Conservation (phyloP, 768 basidiomycete genomes). For the Auricularia cornea region DNA sequence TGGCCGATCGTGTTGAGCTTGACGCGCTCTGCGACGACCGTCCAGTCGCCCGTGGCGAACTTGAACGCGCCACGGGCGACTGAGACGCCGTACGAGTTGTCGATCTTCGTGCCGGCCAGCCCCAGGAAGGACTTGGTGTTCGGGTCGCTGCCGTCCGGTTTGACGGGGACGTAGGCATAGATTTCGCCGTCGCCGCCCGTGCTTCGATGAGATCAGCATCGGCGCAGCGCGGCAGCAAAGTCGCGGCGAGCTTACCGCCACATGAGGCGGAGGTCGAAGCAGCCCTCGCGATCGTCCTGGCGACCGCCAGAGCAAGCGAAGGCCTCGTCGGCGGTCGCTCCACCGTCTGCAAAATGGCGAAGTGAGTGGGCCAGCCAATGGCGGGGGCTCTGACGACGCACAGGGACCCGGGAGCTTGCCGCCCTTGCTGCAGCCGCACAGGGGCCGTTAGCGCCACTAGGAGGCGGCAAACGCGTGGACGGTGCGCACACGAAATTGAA, state of each 20-base stretch:
- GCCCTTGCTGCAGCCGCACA: slow-evolving; percentile 28
- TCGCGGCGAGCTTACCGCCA: slow-evolving; percentile 43
- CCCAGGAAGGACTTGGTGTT: background rate
- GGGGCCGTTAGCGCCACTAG: background rate
- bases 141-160: slow-evolving; percentile 39
- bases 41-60: slow-evolving; percentile 59
- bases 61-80: slow-evolving; percentile 62
- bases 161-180: slow-evolving; percentile 59
- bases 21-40: slow-evolving; percentile 57
- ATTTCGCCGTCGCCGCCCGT: slow-evolving; percentile 50
- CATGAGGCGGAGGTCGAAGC: slow-evolving; percentile 66
- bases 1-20: slow-evolving; percentile 63
- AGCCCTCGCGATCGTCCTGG: slow-evolving; percentile 43
- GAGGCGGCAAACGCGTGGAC: slow-evolving; percentile 22
- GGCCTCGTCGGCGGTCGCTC: slow-evolving; percentile 40
- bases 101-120: slow-evolving; percentile 35
- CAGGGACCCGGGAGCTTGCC: slow-evolving; percentile 70
- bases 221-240: background rate
- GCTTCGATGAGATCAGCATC: slow-evolving; percentile 21
- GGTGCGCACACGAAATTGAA: slow-evolving; percentile 54
- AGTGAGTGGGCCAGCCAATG: background rate
- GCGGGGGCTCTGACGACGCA: slow-evolving; percentile 23
- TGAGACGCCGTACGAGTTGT: slow-evolving; percentile 53
- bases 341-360: slow-evolving; percentile 26
- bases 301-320: slow-evolving; percentile 58